Evolutionary conservation across 371 early-diverging fungal species (phyloP), one percentile per base, ranked within the genome.

Genomic region (Mortierella sp.): DNA sequence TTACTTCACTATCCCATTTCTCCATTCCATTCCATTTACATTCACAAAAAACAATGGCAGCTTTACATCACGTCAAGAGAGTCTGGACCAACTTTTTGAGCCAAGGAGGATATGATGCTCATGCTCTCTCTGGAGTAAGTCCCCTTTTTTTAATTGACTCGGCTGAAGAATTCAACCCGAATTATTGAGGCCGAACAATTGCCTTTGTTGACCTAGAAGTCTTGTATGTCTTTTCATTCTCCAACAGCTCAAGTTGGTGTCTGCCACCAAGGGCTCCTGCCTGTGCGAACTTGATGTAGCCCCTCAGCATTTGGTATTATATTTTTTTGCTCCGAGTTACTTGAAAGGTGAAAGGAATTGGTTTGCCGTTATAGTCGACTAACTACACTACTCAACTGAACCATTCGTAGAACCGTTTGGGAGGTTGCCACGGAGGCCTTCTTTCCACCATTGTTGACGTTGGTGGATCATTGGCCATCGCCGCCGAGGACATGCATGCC

Each of bases 401-500:
- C 26, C n/a, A 13, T 28, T 21, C 21, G 50, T 73, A 94, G 94
- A 94, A 94, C 80, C 90, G 93, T 34, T 84, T 93, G 4, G 83
- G 88, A 44, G 89, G 91, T 8, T 89, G 92, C 13, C 94, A 94
- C 81, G 94, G 94, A 50, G 94, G 94, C 48, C 77, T 94, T 44
- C 84, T 92, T 44, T 91, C 92, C 52, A 92, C 93, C 2, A 90
- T 91, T 72, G 92, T 93, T 8, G 94, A 93, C 80, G 82, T 92
- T 50, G 92, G 92, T 28, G 94, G 94, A 4, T 93, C 94, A 8
- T 78, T 94, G 70, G 93, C 93, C 5, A 88, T 94, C 50, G 92
- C 93, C 1, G 88, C 93, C 21, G 90, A 90, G 54, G 92, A 91
- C 11, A 82, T 93, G 70, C 90, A 87, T 80, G 89, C 91, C 21